Evolutionary conservation across 192 early-diverging fungal species (phyloP), one percentile per base, ranked within the genome.

Genomic region (Podila epigama): DNA sequence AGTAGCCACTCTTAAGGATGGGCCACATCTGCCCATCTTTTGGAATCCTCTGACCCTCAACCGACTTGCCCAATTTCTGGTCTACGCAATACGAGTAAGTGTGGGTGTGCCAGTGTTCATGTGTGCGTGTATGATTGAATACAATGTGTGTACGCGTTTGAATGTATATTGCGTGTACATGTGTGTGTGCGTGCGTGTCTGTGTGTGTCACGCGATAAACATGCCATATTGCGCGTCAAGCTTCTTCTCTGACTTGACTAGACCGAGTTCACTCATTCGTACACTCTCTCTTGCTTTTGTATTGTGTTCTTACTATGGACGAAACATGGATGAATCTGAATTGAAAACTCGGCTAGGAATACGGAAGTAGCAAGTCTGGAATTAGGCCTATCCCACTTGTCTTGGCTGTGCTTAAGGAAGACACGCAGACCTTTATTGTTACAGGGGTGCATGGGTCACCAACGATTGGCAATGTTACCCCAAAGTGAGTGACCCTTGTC

Each of bases 61-160:
- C 33, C 90, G 94, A 68, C 70, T 97, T n/a, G 92, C 92, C 2
- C 75, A 89, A 34, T 97, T 97, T 57, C 75, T 97, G 27, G 88
- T 91, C 68, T 91, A 94, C 58, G 92, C 92, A 0, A 90, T 85
- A 63, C 77, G 87, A 68, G 92, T 92, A 84, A 65, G 60, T n/a
- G n/a, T n/a, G n/a, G n/a, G n/a, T n/a, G n/a, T n/a, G n/a, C 42
- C 27, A 27, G 9, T 44, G 42, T 48, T n/a, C 54, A 56, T 56
- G 37, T 59, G 18, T 29, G 20, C 10, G 59, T n/a, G 12, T 12
- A 2, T 51, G 60, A 31, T 34, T 18, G 5, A 27, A 57, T 36
- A 20, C 5, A 53, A 1, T 28, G 3, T 52, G 32, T 39, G 36
- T 27, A 35, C 22, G 4, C 13, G 8, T 60, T 3, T 4, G 10